phyloP scores from a whole-genome alignment of 2,329 filamentous ascomycete genomes.

The Fusarium xyrophilum region DNA sequence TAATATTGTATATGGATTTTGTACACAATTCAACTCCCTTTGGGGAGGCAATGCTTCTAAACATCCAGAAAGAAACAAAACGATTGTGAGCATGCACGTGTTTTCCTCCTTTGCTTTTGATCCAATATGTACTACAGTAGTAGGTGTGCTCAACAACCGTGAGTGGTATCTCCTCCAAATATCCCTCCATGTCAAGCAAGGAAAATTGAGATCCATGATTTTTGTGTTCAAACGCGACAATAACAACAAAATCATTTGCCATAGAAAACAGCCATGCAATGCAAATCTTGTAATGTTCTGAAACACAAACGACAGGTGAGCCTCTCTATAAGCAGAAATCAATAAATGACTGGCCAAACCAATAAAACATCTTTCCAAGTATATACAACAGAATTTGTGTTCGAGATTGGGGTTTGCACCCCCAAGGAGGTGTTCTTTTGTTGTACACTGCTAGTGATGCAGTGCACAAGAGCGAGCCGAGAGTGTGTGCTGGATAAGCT shows the following conservation, averaged over 20 bases:
- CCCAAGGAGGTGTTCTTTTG: slow-evolving; percentile 33
- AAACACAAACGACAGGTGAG: slow-evolving; percentile 16
- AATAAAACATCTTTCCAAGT: slow-evolving; percentile 20
- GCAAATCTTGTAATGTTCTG: slow-evolving; percentile 31
- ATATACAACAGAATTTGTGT: slow-evolving; percentile 34
- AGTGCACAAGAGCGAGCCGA: slow-evolving; percentile 31
- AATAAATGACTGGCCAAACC: slow-evolving; percentile 13
- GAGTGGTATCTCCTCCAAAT: slow-evolving; percentile 35
- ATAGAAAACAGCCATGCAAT: slow-evolving; percentile 34
- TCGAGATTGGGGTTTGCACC: slow-evolving; percentile 36
- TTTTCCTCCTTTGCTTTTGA: slow-evolving; percentile 16
- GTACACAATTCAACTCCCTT: slow-evolving; percentile 7
- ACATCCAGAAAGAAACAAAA: slow-evolving; percentile 21
- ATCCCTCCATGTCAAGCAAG: slow-evolving; percentile 21
- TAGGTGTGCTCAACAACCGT: slow-evolving; percentile 30
- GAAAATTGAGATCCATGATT: slow-evolving; percentile 26
- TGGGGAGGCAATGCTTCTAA: slow-evolving; percentile 11
- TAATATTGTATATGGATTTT: slow-evolving; percentile 2
- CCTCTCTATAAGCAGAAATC: slow-evolving; percentile 28
- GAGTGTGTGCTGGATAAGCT: slow-evolving; percentile 10
- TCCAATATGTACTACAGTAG: slow-evolving; percentile 31
- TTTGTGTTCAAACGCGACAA: slow-evolving; percentile 1
- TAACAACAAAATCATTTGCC: slow-evolving; percentile 11
- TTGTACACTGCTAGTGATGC: slow-evolving; percentile 33
- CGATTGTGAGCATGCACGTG: slow-evolving; percentile 23